Percentiles rank a stretch among this genome's conserved stretches.
phyloP scores from a whole-genome alignment of 1,139 yeast species.

The Magnusiomyces starmeri region DNA sequence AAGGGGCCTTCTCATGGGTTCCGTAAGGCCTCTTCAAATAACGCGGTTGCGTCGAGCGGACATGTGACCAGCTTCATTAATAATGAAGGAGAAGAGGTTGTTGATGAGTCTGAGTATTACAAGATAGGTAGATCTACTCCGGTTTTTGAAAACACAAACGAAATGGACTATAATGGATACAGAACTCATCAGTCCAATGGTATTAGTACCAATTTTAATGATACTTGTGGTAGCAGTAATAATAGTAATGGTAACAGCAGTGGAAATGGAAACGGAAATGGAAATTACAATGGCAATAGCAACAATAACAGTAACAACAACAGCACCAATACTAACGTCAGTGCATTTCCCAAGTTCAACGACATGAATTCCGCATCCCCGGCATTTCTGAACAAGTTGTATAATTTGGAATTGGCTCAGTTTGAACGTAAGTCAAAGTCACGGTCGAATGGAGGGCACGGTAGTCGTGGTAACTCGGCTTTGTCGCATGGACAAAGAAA shows the following conservation, averaged over 20 bases:
- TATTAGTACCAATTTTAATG: too few relatives aligned
- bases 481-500: neutral
- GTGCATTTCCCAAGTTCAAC: neutral
- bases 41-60: neutral
- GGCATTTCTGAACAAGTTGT: neutral
- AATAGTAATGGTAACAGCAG: neutral
- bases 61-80: neutral
- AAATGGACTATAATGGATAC: neutral
- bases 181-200: neutral
- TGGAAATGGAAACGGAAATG: neutral
- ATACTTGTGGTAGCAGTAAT: too few relatives aligned
- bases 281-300: neutral
- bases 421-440: neutral
- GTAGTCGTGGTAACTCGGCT: neutral
- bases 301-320: neutral
- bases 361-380: constrained; percentile 3
- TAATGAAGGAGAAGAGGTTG: neutral
- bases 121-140: neutral
- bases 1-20: neutral
- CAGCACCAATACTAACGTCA: neutral
- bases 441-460: neutral
- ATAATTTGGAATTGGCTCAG: constrained; percentile 5
- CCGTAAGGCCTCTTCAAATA: neutral
- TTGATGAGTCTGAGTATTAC: constrained; percentile 5
- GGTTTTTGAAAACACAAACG: neutral